A percentile compares a stretch with the other conserved stretches of the same genome.
These are phyloP conservation scores for Erythrobasidium yunnanense DNA, from an alignment of 768 basidiomycete genomes.

Conservation along the genomic window DNA sequence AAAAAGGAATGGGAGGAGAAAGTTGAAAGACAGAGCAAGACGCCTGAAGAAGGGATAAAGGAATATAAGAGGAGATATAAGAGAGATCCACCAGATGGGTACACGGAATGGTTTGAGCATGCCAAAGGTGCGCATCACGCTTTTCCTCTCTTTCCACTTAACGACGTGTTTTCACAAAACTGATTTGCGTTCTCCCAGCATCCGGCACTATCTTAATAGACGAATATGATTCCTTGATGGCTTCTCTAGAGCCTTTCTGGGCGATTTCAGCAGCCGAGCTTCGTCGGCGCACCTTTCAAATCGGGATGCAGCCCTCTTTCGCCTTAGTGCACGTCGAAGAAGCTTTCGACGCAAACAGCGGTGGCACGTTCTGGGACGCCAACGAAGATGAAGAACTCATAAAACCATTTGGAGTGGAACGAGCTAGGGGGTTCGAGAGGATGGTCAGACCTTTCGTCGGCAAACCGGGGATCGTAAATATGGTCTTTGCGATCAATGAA, in stretches of 20 bases:
- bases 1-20: constrained; percentile 22
- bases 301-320: constrained; percentile 25
- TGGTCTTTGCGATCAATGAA: constrained; percentile 27
- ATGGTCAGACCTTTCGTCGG: constrained; percentile 24
- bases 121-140: constrained; percentile 19
- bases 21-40: constrained; percentile 22
- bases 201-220: constrained; percentile 29
- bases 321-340: constrained; percentile 22
- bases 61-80: constrained; percentile 28
- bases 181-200: background rate
- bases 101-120: constrained; percentile 20
- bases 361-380: constrained; percentile 25
- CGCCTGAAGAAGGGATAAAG: constrained; percentile 4
- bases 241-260: constrained; percentile 35
- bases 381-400: constrained; percentile 26
- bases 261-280: constrained; percentile 20
- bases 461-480: constrained; percentile 11
- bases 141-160: too few relatives aligned
- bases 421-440: constrained; percentile 22
- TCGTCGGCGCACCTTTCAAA: constrained; percentile 20
- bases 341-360: background rate
- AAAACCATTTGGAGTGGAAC: constrained; percentile 24
- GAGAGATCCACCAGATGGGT: constrained; percentile 24
- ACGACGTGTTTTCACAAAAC: background rate
- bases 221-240: constrained; percentile 36